These are phyloP conservation scores for Oryza punctata DNA, from an alignment of 176 grass and related monocot species.

Conservation along the genomic window DNA sequence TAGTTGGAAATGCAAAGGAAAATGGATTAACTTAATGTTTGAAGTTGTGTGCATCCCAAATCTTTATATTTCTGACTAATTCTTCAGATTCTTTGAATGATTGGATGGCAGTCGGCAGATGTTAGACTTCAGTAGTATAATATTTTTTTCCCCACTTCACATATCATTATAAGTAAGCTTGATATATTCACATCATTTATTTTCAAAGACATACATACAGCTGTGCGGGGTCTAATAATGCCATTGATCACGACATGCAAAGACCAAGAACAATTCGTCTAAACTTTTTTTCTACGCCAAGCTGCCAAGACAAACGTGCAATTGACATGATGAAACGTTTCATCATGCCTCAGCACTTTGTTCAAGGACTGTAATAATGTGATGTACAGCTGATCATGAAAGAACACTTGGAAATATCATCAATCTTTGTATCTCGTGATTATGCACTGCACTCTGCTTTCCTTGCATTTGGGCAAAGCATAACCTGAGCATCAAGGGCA, in stretches of 20 bases:
- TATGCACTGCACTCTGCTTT: not conserved
- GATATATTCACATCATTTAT: not conserved
- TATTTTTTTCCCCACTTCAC: too few species aligned
- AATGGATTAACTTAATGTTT: slow-evolving; percentile 32
- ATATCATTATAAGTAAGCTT: not conserved
- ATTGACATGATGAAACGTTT: slow-evolving; percentile 28
- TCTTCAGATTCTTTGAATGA: not conserved
- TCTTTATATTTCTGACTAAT: not conserved
- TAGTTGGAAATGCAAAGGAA: slow-evolving; percentile 35
- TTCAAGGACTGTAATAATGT: not conserved
- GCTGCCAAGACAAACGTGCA: slow-evolving; percentile 30
- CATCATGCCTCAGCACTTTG: slow-evolving; percentile 20
- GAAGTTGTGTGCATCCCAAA: not conserved
- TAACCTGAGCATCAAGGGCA: slow-evolving; percentile 29
- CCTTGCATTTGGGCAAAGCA: slow-evolving; percentile 4
- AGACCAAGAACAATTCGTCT: not conserved
- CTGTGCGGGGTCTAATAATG: slow-evolving; percentile 9
- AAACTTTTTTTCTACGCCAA: not conserved
- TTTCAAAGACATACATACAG: not conserved
- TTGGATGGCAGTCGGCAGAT: not conserved
- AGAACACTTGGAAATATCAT: not conserved
- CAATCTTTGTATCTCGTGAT: not conserved
- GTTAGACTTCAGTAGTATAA: slow-evolving; percentile 6
- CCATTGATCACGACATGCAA: not conserved
- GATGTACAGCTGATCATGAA: not conserved